Base-by-base conservation (phyloP, 2,329 filamentous ascomycete genomes). In the Beauveria caledonica region DNA sequence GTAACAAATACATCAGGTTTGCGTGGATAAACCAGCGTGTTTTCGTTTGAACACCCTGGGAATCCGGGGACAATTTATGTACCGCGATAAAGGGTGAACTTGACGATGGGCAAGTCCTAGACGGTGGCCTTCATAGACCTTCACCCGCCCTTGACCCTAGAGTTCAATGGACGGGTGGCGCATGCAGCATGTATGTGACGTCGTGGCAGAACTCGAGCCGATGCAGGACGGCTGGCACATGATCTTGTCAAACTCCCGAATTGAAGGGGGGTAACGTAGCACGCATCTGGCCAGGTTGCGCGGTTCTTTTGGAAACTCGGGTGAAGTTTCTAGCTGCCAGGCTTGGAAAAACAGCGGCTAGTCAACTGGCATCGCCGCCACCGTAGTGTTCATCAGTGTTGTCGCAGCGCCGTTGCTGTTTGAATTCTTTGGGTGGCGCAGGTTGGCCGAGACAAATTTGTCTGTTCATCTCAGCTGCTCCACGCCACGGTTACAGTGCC, bases 131-230 rank as follows among this genome's bases (percentile, higher is more conserved):
- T 44, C 8, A 9, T 25, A 13, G 8, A 25, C 33, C 7, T 17
- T 11, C 8, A 3, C n/a, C 7, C 27, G 17, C 11, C 6, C 39
- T 19, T n/a, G n/a, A n/a, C 29, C 21, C n/a, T 33, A 23, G 44
- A 19, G 49, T 13, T 39, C 17, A 13, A 36, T 49, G 55, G 55
- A 50, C 36, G 21, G 21, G 21, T 42, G 45, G 44, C 55, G 55
- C 29, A 29, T 21, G 55, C 55, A 19, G 21, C 21, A 58, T 58
- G 54, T 49, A 58, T 58, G 45, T 58, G 55, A 58, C 55, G 55
- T 58, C 55, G 55, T 46, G 55, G 55, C 29, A 58, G 21, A 27
- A 21, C 17, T 50, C 29, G n/a, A 49, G 1, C 44, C 54, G 29
- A 48, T 40, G 29, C 54, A 5, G 39, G 44, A 57, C 19, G 29